Percentiles rank a stretch among this genome's conserved stretches.
Conservation (phyloP, 225 moss, liverwort and hornwort genomes). For the Pleurozium schreberi region DNA sequence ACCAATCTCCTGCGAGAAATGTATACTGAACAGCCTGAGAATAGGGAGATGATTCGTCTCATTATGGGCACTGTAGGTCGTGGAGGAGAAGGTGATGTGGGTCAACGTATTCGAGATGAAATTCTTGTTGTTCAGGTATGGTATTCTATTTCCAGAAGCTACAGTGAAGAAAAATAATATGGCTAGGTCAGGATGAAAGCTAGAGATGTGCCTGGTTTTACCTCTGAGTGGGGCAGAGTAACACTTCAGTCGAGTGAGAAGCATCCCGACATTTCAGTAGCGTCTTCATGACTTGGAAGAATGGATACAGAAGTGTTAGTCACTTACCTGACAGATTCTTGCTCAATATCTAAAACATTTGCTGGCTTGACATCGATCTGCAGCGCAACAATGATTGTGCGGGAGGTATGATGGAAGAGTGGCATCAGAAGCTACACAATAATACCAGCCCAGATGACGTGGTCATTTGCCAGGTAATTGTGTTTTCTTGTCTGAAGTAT, state of each 20-base stretch:
- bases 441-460: slow-evolving; percentile 99
- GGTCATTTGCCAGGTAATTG: slow-evolving; percentile 78
- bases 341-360: neutral
- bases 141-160: neutral
- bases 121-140: slow-evolving; percentile 83
- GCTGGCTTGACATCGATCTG: neutral
- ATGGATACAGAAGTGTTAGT: neutral
- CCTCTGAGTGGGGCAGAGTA: neutral
- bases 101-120: slow-evolving; percentile 96
- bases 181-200: neutral
- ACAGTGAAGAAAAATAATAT: neutral
- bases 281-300: neutral
- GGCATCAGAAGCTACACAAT: slow-evolving; percentile 98
- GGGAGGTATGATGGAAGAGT: slow-evolving; percentile 99
- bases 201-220: neutral
- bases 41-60: slow-evolving; percentile 73
- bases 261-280: neutral
- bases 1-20: slow-evolving; percentile 60
- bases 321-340: neutral
- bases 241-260: neutral
- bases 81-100: slow-evolving; percentile 95
- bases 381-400: slow-evolving; percentile 81
- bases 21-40: slow-evolving; percentile 69
- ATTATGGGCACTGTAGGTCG: slow-evolving; percentile 92
- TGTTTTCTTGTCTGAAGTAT: neutral